These are phyloP conservation scores for Ophiobolus disseminans DNA, from an alignment of 2,329 filamentous ascomycete genomes.

Conservation along the genomic window DNA sequence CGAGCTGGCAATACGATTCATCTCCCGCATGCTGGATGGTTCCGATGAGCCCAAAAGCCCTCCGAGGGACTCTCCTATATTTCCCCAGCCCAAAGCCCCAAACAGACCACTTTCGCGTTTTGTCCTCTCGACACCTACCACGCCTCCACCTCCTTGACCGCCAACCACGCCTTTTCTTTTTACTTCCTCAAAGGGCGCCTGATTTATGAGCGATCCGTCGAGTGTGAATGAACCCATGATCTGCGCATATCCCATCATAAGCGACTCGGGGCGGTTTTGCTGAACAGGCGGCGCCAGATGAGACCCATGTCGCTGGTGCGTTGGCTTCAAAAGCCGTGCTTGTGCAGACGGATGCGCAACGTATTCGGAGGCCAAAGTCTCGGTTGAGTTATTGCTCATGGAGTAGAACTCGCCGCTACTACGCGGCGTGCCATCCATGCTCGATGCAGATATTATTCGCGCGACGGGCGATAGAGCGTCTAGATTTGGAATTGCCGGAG, in stretches of 20 bases:
- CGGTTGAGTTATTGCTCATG: constrained; percentile 90
- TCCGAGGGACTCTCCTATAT: constrained; percentile 84
- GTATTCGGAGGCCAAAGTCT: constrained; percentile 92
- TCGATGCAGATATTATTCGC: constrained; percentile 78
- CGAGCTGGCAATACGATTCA: constrained; percentile 85
- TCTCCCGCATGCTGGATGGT: constrained; percentile 92
- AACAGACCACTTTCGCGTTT: constrained; percentile 82
- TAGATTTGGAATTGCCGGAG: constrained; percentile 51
- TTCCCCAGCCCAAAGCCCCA: constrained; percentile 85
- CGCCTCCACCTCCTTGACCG: constrained; percentile 80
- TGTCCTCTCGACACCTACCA: constrained; percentile 77
- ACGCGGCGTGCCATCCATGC: constrained; percentile 77
- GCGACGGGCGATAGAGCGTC: constrained; percentile 68
- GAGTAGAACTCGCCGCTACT: constrained; percentile 97
- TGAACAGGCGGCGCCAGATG: constrained; percentile 41
- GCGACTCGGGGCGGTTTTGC: constrained; percentile 69
- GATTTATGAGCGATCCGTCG: constrained; percentile 88
- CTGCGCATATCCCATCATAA: constrained; percentile 99
- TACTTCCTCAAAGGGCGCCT: constrained; percentile 90
- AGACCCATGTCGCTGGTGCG: constrained; percentile 40
- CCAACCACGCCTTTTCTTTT: constrained; percentile 92
- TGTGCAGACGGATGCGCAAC: constrained; percentile 53
- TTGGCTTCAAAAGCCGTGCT: constrained; percentile 56
- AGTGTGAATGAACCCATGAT: constrained; percentile 90
- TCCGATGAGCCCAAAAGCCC: constrained; percentile 87